Base-by-base conservation (phyloP, 345 rosid genomes). In the Lumnitzera racemosa region DNA sequence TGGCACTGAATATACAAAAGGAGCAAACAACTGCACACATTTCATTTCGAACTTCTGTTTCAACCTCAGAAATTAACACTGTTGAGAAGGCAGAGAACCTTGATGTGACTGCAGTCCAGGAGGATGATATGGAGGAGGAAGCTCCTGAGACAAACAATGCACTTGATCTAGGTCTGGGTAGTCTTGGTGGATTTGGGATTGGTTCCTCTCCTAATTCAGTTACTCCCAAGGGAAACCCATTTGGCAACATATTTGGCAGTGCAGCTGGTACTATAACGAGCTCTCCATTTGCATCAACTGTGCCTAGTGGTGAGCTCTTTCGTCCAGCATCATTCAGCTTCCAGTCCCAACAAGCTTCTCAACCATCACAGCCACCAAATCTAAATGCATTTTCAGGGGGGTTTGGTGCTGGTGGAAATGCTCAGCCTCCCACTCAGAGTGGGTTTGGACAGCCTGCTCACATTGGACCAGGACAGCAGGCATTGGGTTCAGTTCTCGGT, bases 81-180 rank as follows among this genome's bases (percentile, higher is more conserved):
- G 61, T 55, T 67, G 81, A 68, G 59, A 84, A 76, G 62, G 73
- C 61, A 61, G 86, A 81, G 51, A 68, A 58, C 63, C 70, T 65
- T 62, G 87, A 76, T 64, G 68, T 57, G 61, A 67, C 63, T 23
- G 83, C 67, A 58, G 56, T 79, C 12, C 89, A 79, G 69, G 99
- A 88, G 75, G 99, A 90, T 80, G 97, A 85, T 69, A 94, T 94
- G 99, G 99, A 94, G 67, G 99, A 94, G 85, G 97, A 78, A 68
- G 95, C 90, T 73, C 80, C 97, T 51, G 99, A 85, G 77, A 61
- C 56, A 16, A 61, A 82, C 74, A 78, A 64, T 50, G 60, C 73
- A 41, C 72, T 77, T 76, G 88, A 81, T 70, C 80, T 81, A 75
- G 79, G 76, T 72, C 74, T 90, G 72, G 94, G 83, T 62, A 74